Evolutionary conservation across 2,329 filamentous ascomycete species (phyloP).

Genomic region (Fusarium subtropicale): DNA sequence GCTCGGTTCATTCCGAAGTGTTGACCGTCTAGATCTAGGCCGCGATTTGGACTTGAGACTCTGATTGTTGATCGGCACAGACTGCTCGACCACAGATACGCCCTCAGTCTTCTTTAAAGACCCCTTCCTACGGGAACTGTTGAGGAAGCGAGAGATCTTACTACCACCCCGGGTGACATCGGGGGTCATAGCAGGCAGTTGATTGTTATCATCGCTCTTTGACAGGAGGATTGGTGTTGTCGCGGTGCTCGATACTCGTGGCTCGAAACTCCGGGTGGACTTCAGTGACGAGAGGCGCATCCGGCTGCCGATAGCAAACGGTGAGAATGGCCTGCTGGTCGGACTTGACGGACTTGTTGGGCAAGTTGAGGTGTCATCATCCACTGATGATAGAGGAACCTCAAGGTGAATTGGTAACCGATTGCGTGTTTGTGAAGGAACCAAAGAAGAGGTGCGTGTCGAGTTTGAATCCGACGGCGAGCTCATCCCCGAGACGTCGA

Average conservation of each 20-base stretch:
- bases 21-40: slow-evolving; percentile 52
- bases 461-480: slow-evolving; percentile 36
- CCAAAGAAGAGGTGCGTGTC: slow-evolving; percentile 35
- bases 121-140: slow-evolving; percentile 36
- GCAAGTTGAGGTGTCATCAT: slow-evolving; percentile 36
- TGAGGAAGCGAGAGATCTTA: slow-evolving; percentile 37
- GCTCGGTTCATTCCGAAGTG: slow-evolving; percentile 56
- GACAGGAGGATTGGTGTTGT: slow-evolving; percentile 21
- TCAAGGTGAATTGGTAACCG: slow-evolving; percentile 38
- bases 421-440: slow-evolving; percentile 32
- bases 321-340: slow-evolving; percentile 28
- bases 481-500: slow-evolving; percentile 22
- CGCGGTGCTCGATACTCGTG: slow-evolving; percentile 15
- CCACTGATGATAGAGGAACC: slow-evolving; percentile 27
- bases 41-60: slow-evolving; percentile 39
- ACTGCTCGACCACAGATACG: slow-evolving; percentile 16
- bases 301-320: slow-evolving; percentile 34
- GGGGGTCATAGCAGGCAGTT: background rate
- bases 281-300: slow-evolving; percentile 40
- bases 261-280: slow-evolving; percentile 36
- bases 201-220: slow-evolving; percentile 1
- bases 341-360: slow-evolving; percentile 36
- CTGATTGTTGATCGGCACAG: slow-evolving; percentile 49
- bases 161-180: slow-evolving; percentile 9
- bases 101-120: slow-evolving; percentile 37